Percentiles rank a stretch among this genome's conserved stretches.
Conservation (phyloP, 805 yeast species). For the Isabelozyma heimii region DNA sequence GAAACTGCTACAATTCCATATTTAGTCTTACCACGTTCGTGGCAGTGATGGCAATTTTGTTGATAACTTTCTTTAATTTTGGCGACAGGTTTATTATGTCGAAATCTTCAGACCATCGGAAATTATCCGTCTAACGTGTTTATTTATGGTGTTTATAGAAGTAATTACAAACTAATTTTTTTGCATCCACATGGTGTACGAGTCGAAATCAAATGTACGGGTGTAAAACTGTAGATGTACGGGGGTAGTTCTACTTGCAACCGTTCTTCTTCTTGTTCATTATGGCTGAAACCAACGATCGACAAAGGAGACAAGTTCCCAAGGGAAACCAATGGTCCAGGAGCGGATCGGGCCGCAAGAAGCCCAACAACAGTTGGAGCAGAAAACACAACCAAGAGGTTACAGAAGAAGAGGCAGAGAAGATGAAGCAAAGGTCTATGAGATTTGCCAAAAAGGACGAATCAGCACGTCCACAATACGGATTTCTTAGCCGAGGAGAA, state of each 20-base stretch:
- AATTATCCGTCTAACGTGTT: too few relatives aligned
- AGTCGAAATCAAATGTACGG: too few relatives aligned
- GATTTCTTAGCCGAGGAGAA: constrained; percentile 62
- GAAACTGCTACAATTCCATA: constrained; percentile 44
- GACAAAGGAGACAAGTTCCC: too few relatives aligned
- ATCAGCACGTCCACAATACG: constrained; percentile 32
- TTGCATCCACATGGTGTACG: too few relatives aligned
- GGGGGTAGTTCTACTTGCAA: too few relatives aligned
- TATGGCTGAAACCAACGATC: too few relatives aligned
- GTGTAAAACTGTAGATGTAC: too few relatives aligned
- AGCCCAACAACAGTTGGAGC: neutral
- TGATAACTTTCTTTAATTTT: constrained; percentile 16
- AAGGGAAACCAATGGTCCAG: too few relatives aligned
- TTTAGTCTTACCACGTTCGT: constrained; percentile 37
- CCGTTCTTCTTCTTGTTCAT: too few relatives aligned
- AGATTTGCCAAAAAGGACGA: neutral
- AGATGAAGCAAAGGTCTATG: neutral
- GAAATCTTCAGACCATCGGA: too few relatives aligned
- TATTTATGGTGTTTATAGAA: too few relatives aligned
- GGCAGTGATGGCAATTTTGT: constrained; percentile 22
- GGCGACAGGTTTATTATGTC: neutral
- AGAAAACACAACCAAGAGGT: neutral
- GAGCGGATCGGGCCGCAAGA: neutral
- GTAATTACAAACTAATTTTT: too few relatives aligned
- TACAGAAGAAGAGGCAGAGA: neutral